Evolutionary conservation across 202 grass and related monocot genomes (phyloP), one percentile per base, ranked within the genome.

Genomic region (Brachypodium distachyon): DNA sequence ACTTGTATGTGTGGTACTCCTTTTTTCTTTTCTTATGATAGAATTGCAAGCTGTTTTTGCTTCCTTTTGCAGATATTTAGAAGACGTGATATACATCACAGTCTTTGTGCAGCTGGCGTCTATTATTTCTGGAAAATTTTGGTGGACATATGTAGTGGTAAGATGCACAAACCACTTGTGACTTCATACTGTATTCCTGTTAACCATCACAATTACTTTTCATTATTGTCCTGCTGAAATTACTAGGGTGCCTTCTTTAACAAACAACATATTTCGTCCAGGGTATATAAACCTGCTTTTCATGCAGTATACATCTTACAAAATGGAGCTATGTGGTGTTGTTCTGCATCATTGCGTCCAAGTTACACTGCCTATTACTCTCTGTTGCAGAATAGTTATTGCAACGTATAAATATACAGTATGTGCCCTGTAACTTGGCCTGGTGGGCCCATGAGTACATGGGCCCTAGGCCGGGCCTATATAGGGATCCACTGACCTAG

Each of bases 91-190:
- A 73, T 97, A 91, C 77, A 93, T 97, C 81, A 97, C 89, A 32
- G 72, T 77, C 5, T 99, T 99, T 86, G 96, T 99, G 47, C 92
- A 96, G 55, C 70, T 96, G 48, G 82, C 68, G 56, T 96, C 96
- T 56, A 93, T 99, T 72, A 81, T 96, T 81, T 96, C 89, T 81
- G 96, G 58, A 75, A 99, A 99, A 63, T 91, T 99, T 87, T 99
- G 92, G 96, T 99, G 87, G 96, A 95, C 89, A 44, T 99, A 93
- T 76, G 40, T 93, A 64, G 92, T 96, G 89, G 96, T 99, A 91
- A 81, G 87, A 87, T 73, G 70, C 12, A 10, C 14, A 50, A 1
- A 31, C 12, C 28, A 65, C 48, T 81, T 40, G 53, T 53, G 26
- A 46, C 23, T 66, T 61, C 67, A 67, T 68, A 67, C 52, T 76